Evolutionary conservation across 306 rosid genomes (phyloP), one percentile per base, ranked within the genome.

Genomic region (Hippophae gyantsensis): DNA sequence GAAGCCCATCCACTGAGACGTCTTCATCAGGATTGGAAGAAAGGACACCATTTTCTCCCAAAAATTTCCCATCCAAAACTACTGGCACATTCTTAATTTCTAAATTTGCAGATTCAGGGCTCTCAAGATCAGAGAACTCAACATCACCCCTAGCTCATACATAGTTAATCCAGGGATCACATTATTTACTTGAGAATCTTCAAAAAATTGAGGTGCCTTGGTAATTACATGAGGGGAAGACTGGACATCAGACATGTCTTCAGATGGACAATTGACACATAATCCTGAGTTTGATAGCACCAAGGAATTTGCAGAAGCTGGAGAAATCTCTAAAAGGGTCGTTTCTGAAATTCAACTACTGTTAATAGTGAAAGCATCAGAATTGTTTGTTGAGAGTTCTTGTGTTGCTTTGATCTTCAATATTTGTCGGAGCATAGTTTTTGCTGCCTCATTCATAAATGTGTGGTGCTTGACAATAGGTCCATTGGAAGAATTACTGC

Each of bases 381-480:
- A 65, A 45, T 73, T 76, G 56, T 68, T 76, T 32, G 82, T 68
- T 51, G 76, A 82, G 72, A 68, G 48, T 69, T 76, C 71, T 9
- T 72, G 63, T 54, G 89, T 71, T 53, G 58, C 45, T 56, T 76
- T 71, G 77, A 79, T 76, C 56, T 82, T 76, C 78, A 76, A 60
- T 43, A 82, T 68, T 70, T 82, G 78, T 47, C 27, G 76, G 48
- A 76, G 44, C 72, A 78, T 56, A 56, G 82, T 76, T 74, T 79
- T 82, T 59, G 82, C 89, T 48, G 89, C 85, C 75, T 76, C 89
- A 59, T 79, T 82, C 77, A 76, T 76, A 23, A 77, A 71, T 62
- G 83, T 78, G 57, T 76, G 83, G 61, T 68, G 76, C 67, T 82
- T 79, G 52, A 82, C 66, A 61, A 82, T 62, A 45, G 44, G 79